Percentiles rank a stretch among this genome's conserved stretches.
These are phyloP conservation scores for Nakazawaea ambrosiae DNA, from an alignment of 805 yeast species.

Conservation along the genomic window DNA sequence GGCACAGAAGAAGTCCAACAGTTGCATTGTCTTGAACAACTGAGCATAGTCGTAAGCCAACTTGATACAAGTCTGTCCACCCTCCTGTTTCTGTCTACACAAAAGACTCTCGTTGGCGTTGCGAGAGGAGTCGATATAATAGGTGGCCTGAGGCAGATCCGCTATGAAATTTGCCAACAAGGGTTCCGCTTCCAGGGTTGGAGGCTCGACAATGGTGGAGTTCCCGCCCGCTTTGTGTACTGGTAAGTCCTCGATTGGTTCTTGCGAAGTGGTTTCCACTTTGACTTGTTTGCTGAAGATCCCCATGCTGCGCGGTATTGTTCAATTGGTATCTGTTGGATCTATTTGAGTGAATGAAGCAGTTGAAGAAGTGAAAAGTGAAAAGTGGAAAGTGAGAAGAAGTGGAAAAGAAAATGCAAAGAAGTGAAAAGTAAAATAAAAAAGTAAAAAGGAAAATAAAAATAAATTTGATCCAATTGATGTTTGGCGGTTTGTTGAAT, in stretches of 20 bases:
- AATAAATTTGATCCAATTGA: too few relatives aligned
- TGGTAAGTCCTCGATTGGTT: slow-evolving; percentile 6
- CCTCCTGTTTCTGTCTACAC: slow-evolving; percentile 31
- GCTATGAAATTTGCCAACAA: slow-evolving; percentile 2
- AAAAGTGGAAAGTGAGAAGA: too few relatives aligned
- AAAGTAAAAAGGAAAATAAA: too few relatives aligned
- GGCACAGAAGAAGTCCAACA: slow-evolving; percentile 36
- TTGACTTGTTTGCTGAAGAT: slow-evolving; percentile 6
- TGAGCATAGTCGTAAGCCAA: slow-evolving; percentile 28
- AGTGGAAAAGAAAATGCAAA: too few relatives aligned
- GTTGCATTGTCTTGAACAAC: slow-evolving; percentile 38
- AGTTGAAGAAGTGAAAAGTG: too few relatives aligned
- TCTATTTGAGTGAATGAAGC: too few relatives aligned
- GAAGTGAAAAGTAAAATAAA: too few relatives aligned
- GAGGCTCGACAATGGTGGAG: slow-evolving; percentile 3
- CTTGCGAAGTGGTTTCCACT: not conserved
- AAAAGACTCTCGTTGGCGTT: slow-evolving; percentile 26
- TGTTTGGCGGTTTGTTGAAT: too few relatives aligned
- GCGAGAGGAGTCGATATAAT: slow-evolving; percentile 6
- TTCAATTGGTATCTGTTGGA: too few relatives aligned
- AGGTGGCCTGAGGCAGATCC: slow-evolving; percentile 2
- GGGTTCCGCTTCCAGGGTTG: not conserved
- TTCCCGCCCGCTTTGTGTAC: not conserved
- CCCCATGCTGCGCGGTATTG: slow-evolving; percentile 3
- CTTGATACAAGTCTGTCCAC: slow-evolving; percentile 37